A percentile compares a stretch with the other conserved stretches of the same genome.
Evolutionary conservation across 2,329 filamentous ascomycete species (phyloP).

Genomic region (Fusarium poae): DNA sequence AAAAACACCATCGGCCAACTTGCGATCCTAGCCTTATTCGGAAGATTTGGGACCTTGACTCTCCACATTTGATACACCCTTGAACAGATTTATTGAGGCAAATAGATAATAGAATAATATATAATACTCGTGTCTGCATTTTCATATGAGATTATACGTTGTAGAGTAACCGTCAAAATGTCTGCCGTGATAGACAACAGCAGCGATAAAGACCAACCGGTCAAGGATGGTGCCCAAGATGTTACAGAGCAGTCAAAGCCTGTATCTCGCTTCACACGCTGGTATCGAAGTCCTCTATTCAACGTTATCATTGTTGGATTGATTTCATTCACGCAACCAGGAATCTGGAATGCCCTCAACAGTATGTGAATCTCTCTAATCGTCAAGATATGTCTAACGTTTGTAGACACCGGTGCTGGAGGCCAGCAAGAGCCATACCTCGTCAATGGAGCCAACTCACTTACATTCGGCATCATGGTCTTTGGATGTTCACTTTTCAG

Average conservation of each 20-base stretch:
- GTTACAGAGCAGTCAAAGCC: conserved; percentile 34
- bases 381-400: neutral
- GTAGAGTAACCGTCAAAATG: conserved; percentile 24
- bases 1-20: conserved; percentile 25
- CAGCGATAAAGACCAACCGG: conserved; percentile 33
- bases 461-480: conserved; percentile 58
- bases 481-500: conserved; percentile 58
- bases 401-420: conserved; percentile 62
- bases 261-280: conserved; percentile 42
- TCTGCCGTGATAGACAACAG: conserved; percentile 23
- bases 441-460: conserved; percentile 47
- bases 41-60: conserved; percentile 9
- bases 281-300: conserved; percentile 56
- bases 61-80: conserved; percentile 29
- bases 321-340: conserved; percentile 65
- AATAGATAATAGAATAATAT: conserved; percentile 16
- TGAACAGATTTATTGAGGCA: conserved; percentile 4
- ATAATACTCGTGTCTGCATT: neutral
- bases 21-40: conserved; percentile 37
- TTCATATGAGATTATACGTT: fast-evolving
- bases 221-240: conserved; percentile 32
- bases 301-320: conserved; percentile 66
- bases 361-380: conserved; percentile 21
- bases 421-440: conserved; percentile 66
- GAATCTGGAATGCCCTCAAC: conserved; percentile 69